A percentile compares a stretch with the other conserved stretches of the same genome.
These are phyloP conservation scores for Tuber melanosporum DNA, from an alignment of 495 filamentous ascomycete genomes.

Conservation along the genomic window DNA sequence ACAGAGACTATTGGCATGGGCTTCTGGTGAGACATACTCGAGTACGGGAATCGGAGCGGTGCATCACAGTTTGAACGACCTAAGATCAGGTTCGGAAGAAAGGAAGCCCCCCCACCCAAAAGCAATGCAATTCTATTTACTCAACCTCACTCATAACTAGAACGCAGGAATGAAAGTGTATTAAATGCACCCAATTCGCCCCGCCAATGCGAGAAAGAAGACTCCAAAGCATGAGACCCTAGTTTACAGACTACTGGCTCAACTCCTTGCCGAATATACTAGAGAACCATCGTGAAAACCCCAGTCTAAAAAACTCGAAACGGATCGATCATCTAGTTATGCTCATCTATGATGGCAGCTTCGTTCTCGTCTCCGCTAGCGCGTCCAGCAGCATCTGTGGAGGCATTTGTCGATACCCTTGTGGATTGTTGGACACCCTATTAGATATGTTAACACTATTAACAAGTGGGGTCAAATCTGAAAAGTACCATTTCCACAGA, in stretches of 20 bases:
- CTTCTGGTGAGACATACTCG: background rate
- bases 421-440: conserved; percentile 76
- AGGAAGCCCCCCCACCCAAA: background rate
- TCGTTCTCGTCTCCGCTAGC: conserved; percentile 52
- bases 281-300: background rate
- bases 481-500: conserved; percentile 78
- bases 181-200: background rate
- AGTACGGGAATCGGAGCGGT: background rate
- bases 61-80: background rate
- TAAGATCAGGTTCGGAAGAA: background rate
- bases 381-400: conserved; percentile 73
- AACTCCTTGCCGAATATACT: background rate
- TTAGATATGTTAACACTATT: conserved; percentile 5
- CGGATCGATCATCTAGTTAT: background rate
- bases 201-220: conserved; percentile 4
- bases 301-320: background rate
- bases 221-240: background rate
- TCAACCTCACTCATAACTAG: background rate
- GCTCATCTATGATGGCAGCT: background rate
- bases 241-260: background rate
- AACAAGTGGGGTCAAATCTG: background rate
- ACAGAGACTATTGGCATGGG: background rate
- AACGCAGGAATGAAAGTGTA: background rate
- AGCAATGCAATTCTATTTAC: conserved; percentile 1
- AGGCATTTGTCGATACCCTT: conserved; percentile 85